Percentiles rank a stretch among this genome's conserved stretches.
Conservation (phyloP, 192 early-diverging fungal species). For the Coemansia sp. region DNA sequence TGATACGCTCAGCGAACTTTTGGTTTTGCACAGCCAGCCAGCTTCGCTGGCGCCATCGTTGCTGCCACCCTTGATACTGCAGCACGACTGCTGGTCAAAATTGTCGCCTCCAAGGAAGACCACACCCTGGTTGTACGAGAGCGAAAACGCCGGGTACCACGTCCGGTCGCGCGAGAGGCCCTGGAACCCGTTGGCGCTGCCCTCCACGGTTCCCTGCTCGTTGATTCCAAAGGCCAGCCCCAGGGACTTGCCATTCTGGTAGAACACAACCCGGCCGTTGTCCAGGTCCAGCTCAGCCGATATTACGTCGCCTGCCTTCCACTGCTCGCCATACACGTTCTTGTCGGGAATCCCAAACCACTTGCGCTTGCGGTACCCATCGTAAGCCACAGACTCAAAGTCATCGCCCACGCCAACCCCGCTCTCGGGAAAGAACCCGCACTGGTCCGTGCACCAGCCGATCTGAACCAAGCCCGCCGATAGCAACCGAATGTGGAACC, state of each 20-base stretch:
- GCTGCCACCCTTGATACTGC: background rate
- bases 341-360: slow-evolving; percentile 43
- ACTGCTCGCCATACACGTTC: slow-evolving; percentile 37
- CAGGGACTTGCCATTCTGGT: slow-evolving; percentile 33
- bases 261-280: slow-evolving; percentile 37
- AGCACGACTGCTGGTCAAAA: slow-evolving; percentile 13
- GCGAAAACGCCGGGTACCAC: slow-evolving; percentile 51
- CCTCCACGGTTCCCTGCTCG: slow-evolving; percentile 22
- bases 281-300: slow-evolving; percentile 45
- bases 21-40: background rate
- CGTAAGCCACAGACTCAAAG: slow-evolving; percentile 43
- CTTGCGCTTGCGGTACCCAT: slow-evolving; percentile 38
- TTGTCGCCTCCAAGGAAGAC: slow-evolving; percentile 35
- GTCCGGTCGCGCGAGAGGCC: slow-evolving; percentile 35
- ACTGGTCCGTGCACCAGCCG: slow-evolving; percentile 49
- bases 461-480: slow-evolving; percentile 43
- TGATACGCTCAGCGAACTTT: background rate
- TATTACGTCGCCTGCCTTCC: slow-evolving; percentile 43
- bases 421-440: slow-evolving; percentile 46
- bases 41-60: background rate
- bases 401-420: slow-evolving; percentile 54
- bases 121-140: slow-evolving; percentile 43
- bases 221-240: slow-evolving; percentile 46
- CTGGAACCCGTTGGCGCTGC: slow-evolving; percentile 22
- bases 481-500: slow-evolving; percentile 41